A percentile compares a stretch with the other conserved stretches of the same genome.
Evolutionary conservation across 331 rosid genomes (phyloP).

Genomic region (Stylosanthes scabra): DNA sequence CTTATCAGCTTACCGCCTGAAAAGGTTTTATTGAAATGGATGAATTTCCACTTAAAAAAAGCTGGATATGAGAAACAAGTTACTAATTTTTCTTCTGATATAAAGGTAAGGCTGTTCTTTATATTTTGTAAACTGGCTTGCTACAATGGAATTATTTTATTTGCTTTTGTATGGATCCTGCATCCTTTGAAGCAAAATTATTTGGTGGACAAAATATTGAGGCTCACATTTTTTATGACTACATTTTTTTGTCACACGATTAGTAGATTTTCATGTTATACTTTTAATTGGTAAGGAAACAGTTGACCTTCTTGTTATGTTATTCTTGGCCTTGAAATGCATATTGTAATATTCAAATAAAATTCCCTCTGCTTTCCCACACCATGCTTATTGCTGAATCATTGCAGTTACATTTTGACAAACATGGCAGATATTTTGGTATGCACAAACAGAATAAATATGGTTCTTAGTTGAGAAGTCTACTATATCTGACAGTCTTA

Average conservation of each 20-base stretch:
- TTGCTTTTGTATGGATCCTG: constrained; percentile 7
- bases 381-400: constrained; percentile 28
- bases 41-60: constrained; percentile 96
- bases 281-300: constrained; percentile 27
- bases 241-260: constrained; percentile 4
- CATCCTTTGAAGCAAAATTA: constrained; percentile 14
- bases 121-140: constrained; percentile 25
- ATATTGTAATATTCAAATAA: constrained; percentile 25
- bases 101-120: constrained; percentile 68
- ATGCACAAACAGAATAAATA: background rate
- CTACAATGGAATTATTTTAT: constrained; percentile 14
- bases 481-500: constrained; percentile 27
- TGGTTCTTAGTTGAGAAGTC: constrained; percentile 15
- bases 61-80: constrained; percentile 95
- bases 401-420: constrained; percentile 11
- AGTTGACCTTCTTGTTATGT: constrained; percentile 23
- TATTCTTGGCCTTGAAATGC: constrained; percentile 30
- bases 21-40: constrained; percentile 95
- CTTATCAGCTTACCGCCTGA: constrained; percentile 93
- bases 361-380: constrained; percentile 17
- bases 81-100: constrained; percentile 93
- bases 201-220: constrained; percentile 2
- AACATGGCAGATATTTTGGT: constrained; percentile 9
- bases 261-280: constrained; percentile 6
- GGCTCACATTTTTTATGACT: constrained; percentile 14